A percentile compares a stretch with the other conserved stretches of the same genome.
phyloP scores from a whole-genome alignment of 2,329 filamentous ascomycete genomes.

The Bipolaris sorokiniana region DNA sequence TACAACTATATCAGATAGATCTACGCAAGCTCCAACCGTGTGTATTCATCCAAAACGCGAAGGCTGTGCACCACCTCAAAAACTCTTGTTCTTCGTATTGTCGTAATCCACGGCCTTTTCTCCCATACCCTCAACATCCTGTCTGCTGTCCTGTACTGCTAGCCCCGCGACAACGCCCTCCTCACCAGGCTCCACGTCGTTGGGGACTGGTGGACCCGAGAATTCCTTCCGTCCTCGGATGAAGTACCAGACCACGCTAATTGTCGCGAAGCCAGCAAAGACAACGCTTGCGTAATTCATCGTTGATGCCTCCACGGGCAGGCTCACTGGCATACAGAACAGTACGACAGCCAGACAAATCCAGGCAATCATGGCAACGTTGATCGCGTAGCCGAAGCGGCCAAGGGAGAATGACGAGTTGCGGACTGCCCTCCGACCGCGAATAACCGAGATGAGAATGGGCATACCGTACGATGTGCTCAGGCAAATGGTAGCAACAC shows the following conservation, averaged over 20 bases:
- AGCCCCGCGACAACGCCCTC: conserved; percentile 42
- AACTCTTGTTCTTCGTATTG: not conserved
- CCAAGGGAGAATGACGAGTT: conserved; percentile 73
- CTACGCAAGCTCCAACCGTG: not conserved
- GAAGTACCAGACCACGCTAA: conserved; percentile 49
- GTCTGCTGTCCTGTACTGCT: conserved; percentile 36
- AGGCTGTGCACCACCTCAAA: not conserved
- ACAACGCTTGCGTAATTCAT: conserved; percentile 56
- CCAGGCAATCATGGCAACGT: conserved; percentile 72
- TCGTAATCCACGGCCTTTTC: conserved; percentile 20
- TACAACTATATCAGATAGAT: not conserved
- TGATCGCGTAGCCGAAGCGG: conserved; percentile 70
- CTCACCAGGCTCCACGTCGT: conserved; percentile 44
- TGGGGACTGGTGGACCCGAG: conserved; percentile 47
- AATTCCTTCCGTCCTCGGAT: conserved; percentile 48
- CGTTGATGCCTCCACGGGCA: conserved; percentile 49
- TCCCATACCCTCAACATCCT: conserved; percentile 33
- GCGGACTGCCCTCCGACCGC: conserved; percentile 69
- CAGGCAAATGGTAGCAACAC: conserved; percentile 79
- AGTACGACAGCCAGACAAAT: conserved; percentile 72
- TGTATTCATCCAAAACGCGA: too few species aligned
- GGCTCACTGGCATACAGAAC: conserved; percentile 72
- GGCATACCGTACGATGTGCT: conserved; percentile 77
- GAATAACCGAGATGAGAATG: conserved; percentile 72
- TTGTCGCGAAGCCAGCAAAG: conserved; percentile 49